Conservation (phyloP, 257 asterid species). For the Paraleonurus japonicus region DNA sequence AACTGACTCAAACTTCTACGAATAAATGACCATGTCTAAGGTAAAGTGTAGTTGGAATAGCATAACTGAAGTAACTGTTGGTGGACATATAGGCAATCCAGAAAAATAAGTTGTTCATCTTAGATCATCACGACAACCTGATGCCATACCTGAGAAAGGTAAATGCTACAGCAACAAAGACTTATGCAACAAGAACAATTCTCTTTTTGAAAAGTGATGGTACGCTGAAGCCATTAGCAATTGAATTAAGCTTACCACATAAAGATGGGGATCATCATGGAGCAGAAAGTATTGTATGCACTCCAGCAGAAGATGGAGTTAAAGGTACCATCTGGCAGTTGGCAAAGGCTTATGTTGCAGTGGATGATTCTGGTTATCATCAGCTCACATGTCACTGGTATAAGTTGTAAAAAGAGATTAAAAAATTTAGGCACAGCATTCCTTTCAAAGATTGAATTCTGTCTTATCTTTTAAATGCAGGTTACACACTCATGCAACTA, state of each 20-base stretch:
- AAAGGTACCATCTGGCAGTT: constrained; percentile 63
- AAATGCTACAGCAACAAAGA: constrained; percentile 50
- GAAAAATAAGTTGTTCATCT: constrained; percentile 47
- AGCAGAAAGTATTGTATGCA: constrained; percentile 49
- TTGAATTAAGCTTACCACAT: constrained; percentile 79
- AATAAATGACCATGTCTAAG: neutral
- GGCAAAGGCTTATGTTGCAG: constrained; percentile 77
- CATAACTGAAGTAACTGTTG: constrained; percentile 6
- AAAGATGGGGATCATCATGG: constrained; percentile 57
- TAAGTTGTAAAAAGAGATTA: constrained; percentile 1
- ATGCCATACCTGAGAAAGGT: constrained; percentile 67
- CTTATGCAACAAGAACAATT: constrained; percentile 73
- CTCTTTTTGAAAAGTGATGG: constrained; percentile 63
- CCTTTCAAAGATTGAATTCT: neutral
- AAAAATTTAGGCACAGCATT: neutral
- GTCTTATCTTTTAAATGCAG: constrained; percentile 29
- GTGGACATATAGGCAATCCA: constrained; percentile 47
- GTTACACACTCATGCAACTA: constrained; percentile 69
- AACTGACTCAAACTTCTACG: neutral
- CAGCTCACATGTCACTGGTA: constrained; percentile 84
- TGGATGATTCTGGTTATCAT: constrained; percentile 73
- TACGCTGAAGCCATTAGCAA: constrained; percentile 64
- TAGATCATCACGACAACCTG: constrained; percentile 65
- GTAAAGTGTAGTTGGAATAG: neutral
- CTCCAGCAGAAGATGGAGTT: constrained; percentile 62